These are phyloP conservation scores for Fusarium graminum DNA, from an alignment of 2,329 filamentous ascomycete genomes.

Conservation along the genomic window DNA sequence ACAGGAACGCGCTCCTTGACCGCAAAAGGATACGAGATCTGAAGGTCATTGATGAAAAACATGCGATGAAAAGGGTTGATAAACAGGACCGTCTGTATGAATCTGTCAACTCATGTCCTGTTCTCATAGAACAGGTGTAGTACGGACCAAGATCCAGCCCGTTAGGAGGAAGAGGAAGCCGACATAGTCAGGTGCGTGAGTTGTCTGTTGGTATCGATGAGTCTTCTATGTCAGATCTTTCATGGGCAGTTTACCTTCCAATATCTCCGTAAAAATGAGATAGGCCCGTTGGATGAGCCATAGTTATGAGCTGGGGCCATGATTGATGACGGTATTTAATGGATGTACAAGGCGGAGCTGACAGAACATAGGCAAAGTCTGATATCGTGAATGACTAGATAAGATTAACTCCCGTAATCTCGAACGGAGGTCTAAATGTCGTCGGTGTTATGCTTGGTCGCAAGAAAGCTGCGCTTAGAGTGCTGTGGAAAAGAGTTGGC, in stretches of 20 bases:
- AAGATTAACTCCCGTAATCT: no score
- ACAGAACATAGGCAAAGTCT: constrained; percentile 25
- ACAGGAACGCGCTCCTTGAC: constrained; percentile 85
- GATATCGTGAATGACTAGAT: neutral
- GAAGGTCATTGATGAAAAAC: constrained; percentile 88
- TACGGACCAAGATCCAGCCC: constrained; percentile 72
- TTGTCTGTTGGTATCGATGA: constrained; percentile 64
- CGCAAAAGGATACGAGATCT: constrained; percentile 89
- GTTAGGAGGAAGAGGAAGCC: constrained; percentile 78
- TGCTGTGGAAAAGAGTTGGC: constrained; percentile 17
- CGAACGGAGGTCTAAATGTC: neutral
- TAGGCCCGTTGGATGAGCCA: constrained; percentile 37
- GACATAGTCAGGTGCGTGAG: constrained; percentile 90
- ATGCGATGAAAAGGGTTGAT: constrained; percentile 92
- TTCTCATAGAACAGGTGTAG: constrained; percentile 4
- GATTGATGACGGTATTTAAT: constrained; percentile 11
- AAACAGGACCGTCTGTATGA: constrained; percentile 51
- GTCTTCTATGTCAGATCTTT: neutral
- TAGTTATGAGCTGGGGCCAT: constrained; percentile 49
- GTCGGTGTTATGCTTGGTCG: neutral
- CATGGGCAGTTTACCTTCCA: constrained; percentile 59
- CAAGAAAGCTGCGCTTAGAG: neutral
- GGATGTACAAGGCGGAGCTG: constrained; percentile 17
- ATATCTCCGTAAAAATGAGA: constrained; percentile 56
- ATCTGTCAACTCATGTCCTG: constrained; percentile 3